Conservation (phyloP, 345 rosid genomes). For the Boechera retrofracta region DNA sequence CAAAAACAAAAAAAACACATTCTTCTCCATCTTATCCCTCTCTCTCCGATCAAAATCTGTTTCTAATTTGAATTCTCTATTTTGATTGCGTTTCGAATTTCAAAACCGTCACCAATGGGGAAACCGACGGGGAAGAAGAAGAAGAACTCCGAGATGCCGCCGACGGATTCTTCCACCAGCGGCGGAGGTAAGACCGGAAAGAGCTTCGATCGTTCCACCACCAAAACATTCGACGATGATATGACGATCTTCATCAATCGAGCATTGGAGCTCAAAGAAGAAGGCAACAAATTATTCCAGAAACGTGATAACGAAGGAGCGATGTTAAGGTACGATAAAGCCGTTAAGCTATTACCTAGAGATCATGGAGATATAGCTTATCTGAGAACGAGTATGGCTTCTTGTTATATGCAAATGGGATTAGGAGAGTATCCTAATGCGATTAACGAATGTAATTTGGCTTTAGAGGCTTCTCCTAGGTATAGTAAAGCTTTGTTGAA, state of each 20-base stretch:
- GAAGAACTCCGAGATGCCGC: conserved; percentile 48
- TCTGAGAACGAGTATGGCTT: conserved; percentile 85
- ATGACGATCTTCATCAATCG: conserved; percentile 82
- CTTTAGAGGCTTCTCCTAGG: conserved; percentile 78
- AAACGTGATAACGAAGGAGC: conserved; percentile 94
- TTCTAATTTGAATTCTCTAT: neutral
- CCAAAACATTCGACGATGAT: conserved; percentile 83
- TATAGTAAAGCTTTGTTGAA: conserved; percentile 85
- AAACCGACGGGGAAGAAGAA: conserved; percentile 82
- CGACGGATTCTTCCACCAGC: conserved; percentile 44
- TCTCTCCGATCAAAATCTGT: conserved; percentile 14
- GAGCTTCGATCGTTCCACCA: conserved; percentile 53
- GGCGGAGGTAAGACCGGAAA: conserved; percentile 49
- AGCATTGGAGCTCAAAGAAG: conserved; percentile 93
- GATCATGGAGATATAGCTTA: conserved; percentile 81
- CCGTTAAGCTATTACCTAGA: conserved; percentile 79
- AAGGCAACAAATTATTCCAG: conserved; percentile 82
- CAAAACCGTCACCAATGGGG: conserved; percentile 58
- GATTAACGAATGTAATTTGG: conserved; percentile 82
- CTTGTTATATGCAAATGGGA: conserved; percentile 95
- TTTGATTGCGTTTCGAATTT: neutral
- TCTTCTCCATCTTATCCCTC: conserved; percentile 6
- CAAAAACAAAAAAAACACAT: neutral
- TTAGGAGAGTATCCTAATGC: conserved; percentile 93
- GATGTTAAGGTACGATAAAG: conserved; percentile 84